These are phyloP conservation scores for Tilletia indica DNA, from an alignment of 1,284 basidiomycete species.

Conservation along the genomic window DNA sequence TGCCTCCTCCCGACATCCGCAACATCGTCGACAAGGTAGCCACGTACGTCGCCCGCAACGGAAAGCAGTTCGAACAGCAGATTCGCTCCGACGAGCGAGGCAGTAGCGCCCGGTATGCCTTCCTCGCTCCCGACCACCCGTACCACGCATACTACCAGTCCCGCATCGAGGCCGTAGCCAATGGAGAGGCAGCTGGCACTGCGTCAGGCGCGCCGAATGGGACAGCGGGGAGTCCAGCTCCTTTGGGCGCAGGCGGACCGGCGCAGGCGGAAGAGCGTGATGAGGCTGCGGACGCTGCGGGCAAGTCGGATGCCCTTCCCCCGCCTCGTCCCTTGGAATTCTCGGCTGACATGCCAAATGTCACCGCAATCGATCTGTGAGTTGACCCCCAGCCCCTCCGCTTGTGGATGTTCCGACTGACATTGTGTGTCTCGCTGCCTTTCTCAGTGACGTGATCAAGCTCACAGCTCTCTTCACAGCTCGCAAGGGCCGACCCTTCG, in stretches of 20 bases:
- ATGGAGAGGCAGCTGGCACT: slow-evolving; percentile 26
- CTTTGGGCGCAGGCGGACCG: slow-evolving; percentile 14
- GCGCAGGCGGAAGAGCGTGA: slow-evolving; percentile 1
- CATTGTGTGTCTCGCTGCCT: slow-evolving; percentile 24
- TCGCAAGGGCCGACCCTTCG: slow-evolving; percentile 81
- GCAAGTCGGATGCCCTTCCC: slow-evolving; percentile 18
- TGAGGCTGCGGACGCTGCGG: slow-evolving; percentile 13
- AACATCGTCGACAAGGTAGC: slow-evolving; percentile 96
- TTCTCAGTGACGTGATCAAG: slow-evolving; percentile 56
- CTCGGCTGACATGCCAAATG: slow-evolving; percentile 81
- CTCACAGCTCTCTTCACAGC: slow-evolving; percentile 95
- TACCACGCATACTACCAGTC: slow-evolving; percentile 53
- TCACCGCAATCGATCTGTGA: slow-evolving; percentile 85
- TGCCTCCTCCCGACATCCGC: slow-evolving; percentile 60
- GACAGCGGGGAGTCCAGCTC: slow-evolving; percentile 16
- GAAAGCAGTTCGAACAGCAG: slow-evolving; percentile 49
- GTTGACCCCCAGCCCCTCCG: slow-evolving; percentile 54
- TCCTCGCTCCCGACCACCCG: slow-evolving; percentile 45
- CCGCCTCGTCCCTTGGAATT: slow-evolving; percentile 76
- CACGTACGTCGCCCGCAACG: slow-evolving; percentile 70
- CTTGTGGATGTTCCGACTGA: neutral
- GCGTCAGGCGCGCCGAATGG: neutral
- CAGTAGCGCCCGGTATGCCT: slow-evolving; percentile 47
- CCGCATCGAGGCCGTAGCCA: slow-evolving; percentile 39
- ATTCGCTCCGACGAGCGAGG: slow-evolving; percentile 44